Conservation (phyloP, 306 rosid species). For the Ormosia semicastrata region DNA sequence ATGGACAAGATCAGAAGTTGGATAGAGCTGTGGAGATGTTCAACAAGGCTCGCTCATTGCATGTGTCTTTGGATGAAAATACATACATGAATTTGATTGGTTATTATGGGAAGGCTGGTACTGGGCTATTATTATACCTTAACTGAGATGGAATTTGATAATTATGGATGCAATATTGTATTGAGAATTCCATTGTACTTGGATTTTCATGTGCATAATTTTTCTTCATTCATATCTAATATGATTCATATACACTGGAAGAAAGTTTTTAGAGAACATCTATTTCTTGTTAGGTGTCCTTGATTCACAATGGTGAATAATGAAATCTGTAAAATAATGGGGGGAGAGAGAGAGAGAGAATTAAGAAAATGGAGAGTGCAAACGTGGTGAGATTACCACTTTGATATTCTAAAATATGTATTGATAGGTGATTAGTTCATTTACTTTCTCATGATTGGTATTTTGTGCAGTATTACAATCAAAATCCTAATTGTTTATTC, state of each 20-base stretch:
- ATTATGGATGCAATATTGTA: constrained; percentile 18
- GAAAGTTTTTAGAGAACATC: background rate
- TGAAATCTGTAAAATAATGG: background rate
- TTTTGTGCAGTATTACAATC: background rate
- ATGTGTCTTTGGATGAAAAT: constrained; percentile 66
- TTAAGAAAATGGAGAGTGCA: background rate
- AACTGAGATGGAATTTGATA: constrained; percentile 5
- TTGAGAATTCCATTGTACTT: constrained; percentile 3
- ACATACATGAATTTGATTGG: constrained; percentile 78
- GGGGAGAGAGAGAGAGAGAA: background rate
- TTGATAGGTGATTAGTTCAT: constrained; percentile 7
- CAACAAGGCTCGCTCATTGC: constrained; percentile 53
- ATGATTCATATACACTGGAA: background rate
- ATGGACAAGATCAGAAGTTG: constrained; percentile 77
- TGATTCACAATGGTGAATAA: background rate
- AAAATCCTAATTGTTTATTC: background rate
- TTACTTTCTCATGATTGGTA: background rate
- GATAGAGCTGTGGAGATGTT: constrained; percentile 79
- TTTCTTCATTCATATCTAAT: background rate
- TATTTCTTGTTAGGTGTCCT: background rate
- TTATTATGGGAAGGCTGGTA: constrained; percentile 93
- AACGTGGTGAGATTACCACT: constrained; percentile 1
- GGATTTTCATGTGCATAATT: background rate
- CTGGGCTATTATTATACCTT: background rate
- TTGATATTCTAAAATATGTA: background rate